Evolutionary conservation across 306 rosid genomes (phyloP).

Genomic region (Cicer chorassanicum): DNA sequence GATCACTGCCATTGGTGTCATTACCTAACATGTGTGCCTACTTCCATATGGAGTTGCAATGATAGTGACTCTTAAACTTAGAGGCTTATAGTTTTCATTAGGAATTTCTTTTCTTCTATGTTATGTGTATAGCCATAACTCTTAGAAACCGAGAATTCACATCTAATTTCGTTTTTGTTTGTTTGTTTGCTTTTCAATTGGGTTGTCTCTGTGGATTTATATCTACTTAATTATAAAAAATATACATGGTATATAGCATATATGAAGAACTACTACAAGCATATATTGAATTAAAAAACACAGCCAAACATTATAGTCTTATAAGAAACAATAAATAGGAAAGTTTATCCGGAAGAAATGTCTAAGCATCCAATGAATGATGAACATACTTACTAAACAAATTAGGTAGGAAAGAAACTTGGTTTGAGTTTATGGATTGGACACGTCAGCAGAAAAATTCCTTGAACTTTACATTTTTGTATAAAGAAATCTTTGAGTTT

Average conservation of each 20-base stretch:
- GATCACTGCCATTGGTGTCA: conserved; percentile 86
- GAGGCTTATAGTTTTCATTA: background rate
- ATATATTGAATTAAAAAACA: background rate
- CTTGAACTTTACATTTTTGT: conserved; percentile 5
- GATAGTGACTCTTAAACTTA: conserved; percentile 32
- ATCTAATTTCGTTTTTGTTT: background rate
- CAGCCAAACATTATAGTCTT: conserved; percentile 14
- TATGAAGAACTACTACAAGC: background rate
- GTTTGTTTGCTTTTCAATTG: conserved; percentile 6
- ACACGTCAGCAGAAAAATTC: conserved; percentile 24
- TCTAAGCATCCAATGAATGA: conserved; percentile 9
- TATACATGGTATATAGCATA: background rate
- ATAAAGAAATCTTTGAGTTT: too few species aligned
- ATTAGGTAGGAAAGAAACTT: conserved; percentile 42
- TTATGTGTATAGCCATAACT: conserved; percentile 36
- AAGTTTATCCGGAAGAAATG: background rate
- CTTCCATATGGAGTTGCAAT: conserved; percentile 71
- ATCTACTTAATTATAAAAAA: background rate
- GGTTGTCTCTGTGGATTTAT: conserved; percentile 38
- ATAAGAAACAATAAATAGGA: background rate
- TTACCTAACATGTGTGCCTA: conserved; percentile 71
- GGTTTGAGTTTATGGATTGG: background rate
- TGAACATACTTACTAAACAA: background rate
- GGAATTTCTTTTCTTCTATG: conserved; percentile 4
- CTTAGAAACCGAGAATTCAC: conserved; percentile 26